phyloP scores from a whole-genome alignment of 1,284 basidiomycete genomes.

The Amylostereum chailletii region DNA sequence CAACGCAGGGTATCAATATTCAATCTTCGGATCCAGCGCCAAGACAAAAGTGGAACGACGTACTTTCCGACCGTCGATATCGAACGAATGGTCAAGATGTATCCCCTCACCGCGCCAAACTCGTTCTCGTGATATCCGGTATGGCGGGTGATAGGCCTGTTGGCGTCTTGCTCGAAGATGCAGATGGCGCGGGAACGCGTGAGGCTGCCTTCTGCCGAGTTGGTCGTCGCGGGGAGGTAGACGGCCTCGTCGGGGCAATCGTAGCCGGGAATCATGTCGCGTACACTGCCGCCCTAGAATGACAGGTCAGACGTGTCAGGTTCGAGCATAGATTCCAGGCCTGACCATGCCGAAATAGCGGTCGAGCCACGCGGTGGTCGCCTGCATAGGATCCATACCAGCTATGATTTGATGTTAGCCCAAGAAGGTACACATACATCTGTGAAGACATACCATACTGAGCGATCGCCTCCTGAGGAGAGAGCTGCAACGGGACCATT shows the following conservation, averaged over 20 bases:
- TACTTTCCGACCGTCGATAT: constrained; percentile 57
- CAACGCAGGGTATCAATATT: constrained; percentile 1
- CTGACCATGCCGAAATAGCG: constrained; percentile 53
- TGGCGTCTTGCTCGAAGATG: constrained; percentile 54
- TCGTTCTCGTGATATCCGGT: constrained; percentile 40
- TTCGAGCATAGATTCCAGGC: neutral
- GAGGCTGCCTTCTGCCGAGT: constrained; percentile 33
- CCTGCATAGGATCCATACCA: constrained; percentile 58
- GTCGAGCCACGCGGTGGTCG: constrained; percentile 57
- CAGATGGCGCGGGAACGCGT: constrained; percentile 47
- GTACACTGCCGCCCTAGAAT: constrained; percentile 31
- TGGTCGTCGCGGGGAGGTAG: constrained; percentile 49
- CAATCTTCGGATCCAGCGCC: neutral
- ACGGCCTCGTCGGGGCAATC: constrained; percentile 58
- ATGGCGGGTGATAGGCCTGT: constrained; percentile 51
- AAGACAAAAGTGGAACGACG: constrained; percentile 17
- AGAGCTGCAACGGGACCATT: constrained; percentile 26
- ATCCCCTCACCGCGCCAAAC: constrained; percentile 52
- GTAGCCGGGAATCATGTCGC: constrained; percentile 52
- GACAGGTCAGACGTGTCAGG: neutral
- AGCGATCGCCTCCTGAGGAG: constrained; percentile 52
- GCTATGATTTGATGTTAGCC: constrained; percentile 21
- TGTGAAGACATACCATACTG: constrained; percentile 40
- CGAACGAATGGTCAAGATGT: constrained; percentile 46
- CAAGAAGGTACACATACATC: neutral